phyloP scores from a whole-genome alignment of 768 basidiomycete genomes.

The Tylopilus plumbeoviolaceoides region DNA sequence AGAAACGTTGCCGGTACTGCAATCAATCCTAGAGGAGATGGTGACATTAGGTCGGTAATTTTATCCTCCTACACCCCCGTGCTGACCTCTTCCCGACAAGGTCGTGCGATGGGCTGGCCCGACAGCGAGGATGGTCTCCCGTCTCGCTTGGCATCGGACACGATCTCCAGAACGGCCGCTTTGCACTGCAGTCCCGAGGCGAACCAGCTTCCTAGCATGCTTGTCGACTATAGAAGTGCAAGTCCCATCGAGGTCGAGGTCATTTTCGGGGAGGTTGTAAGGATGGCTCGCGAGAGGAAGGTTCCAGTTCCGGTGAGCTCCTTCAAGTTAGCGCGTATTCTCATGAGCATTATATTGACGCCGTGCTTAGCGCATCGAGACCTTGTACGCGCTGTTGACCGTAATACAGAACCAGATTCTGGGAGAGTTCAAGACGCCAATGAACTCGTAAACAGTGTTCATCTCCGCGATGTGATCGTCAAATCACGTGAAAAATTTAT shows the following conservation, averaged over 20 bases:
- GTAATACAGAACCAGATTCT: conserved; percentile 63
- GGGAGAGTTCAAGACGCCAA: conserved; percentile 24
- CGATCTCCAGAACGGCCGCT: conserved; percentile 36
- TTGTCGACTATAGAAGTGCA: conserved; percentile 47
- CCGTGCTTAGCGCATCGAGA: conserved; percentile 50
- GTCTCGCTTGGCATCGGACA: conserved; percentile 36
- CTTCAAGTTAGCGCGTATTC: too few relatives aligned
- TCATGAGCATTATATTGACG: neutral
- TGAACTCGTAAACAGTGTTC: neutral
- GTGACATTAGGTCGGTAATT: conserved; percentile 35
- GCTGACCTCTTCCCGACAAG: conserved; percentile 6
- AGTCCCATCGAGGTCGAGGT: conserved; percentile 65
- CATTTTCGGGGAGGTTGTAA: conserved; percentile 52
- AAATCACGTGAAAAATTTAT: conserved; percentile 2
- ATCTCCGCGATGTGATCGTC: too few relatives aligned
- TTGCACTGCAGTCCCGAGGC: conserved; percentile 41
- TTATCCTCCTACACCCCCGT: neutral
- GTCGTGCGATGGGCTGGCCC: conserved; percentile 35
- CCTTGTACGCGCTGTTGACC: conserved; percentile 52
- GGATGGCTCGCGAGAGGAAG: conserved; percentile 13
- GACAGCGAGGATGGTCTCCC: conserved; percentile 45
- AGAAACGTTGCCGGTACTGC: conserved; percentile 46
- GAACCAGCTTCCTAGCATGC: conserved; percentile 56
- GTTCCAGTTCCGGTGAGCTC: conserved; percentile 15
- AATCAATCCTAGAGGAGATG: conserved; percentile 44